These are phyloP conservation scores for Gaertneriomyces semiglobifer DNA, from an alignment of 192 early-diverging fungal species.

Conservation along the genomic window DNA sequence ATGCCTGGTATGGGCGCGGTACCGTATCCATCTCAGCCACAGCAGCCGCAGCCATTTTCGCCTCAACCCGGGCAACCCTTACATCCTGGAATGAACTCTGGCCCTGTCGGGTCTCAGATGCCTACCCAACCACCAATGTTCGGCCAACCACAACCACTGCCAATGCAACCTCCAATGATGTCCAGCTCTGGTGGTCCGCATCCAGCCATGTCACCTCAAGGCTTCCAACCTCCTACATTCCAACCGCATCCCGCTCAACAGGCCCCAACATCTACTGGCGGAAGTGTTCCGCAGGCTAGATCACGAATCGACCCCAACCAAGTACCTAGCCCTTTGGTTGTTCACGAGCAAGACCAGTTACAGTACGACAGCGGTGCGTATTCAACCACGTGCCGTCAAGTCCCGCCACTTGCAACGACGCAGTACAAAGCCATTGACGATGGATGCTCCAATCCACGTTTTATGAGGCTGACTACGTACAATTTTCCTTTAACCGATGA, in stretches of 20 bases:
- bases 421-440: slow-evolving; percentile 82
- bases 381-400: slow-evolving; percentile 64
- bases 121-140: no score
- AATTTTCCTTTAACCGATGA: slow-evolving; percentile 82
- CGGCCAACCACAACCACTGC: no score
- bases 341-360: slow-evolving; percentile 79
- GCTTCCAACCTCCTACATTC: background rate
- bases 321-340: slow-evolving; percentile 83
- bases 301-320: slow-evolving; percentile 86
- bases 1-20: no score
- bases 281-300: background rate
- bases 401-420: slow-evolving; percentile 77
- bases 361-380: slow-evolving; percentile 64
- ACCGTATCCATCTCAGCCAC: no score
- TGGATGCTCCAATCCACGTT: slow-evolving; percentile 77
- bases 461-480: slow-evolving; percentile 85
- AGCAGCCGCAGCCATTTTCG: no score
- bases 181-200: background rate
- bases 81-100: no score
- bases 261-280: background rate
- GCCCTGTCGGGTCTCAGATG: no score
- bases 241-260: slow-evolving; percentile 3
- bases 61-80: no score
- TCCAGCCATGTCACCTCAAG: background rate
- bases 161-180: background rate